Conservation (phyloP, 2,329 filamentous ascomycete genomes). For the Apiospora kogelbergensis region DNA sequence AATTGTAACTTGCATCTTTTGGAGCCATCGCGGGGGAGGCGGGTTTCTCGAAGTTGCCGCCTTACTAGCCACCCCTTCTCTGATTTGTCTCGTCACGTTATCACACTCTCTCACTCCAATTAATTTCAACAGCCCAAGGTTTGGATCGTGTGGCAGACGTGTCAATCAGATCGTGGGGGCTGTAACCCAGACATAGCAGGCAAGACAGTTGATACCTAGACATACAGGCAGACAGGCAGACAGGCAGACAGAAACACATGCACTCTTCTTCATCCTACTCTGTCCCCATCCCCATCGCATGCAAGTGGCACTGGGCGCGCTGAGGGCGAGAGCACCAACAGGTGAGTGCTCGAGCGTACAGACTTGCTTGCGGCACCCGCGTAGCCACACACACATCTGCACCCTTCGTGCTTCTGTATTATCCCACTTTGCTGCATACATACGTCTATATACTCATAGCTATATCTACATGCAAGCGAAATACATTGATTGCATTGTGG, state of each 20-base stretch:
- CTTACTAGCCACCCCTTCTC: neutral
- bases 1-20: neutral
- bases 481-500: neutral
- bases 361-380: neutral
- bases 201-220: neutral
- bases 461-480: neutral
- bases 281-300: neutral
- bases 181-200: neutral
- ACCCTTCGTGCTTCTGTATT: conserved; percentile 8
- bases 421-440: conserved; percentile 1
- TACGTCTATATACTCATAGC: neutral
- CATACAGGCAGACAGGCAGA: neutral
- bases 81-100: neutral
- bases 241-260: neutral
- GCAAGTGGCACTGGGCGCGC: neutral
- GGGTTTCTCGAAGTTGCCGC: neutral
- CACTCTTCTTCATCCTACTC: neutral
- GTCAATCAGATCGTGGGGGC: neutral
- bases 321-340: neutral
- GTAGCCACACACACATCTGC: neutral
- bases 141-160: conserved; percentile 4
- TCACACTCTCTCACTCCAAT: neutral
- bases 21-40: neutral
- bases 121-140: neutral
- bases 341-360: neutral